These are phyloP conservation scores for Kwoniella europaea DNA, from an alignment of 768 basidiomycete genomes.

Conservation along the genomic window DNA sequence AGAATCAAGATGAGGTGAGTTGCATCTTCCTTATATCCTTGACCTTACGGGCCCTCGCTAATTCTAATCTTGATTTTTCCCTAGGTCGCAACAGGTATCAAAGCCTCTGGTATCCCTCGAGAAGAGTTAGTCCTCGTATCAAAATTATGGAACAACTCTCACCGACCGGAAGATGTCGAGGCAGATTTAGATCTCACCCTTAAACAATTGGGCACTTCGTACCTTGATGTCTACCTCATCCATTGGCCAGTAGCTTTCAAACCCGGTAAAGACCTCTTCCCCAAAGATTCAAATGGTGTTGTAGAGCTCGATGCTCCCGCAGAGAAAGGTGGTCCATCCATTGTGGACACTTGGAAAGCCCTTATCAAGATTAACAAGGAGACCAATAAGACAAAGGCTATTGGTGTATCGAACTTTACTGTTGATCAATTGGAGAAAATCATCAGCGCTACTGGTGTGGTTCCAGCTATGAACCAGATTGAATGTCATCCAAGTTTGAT, in stretches of 20 bases:
- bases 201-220: conserved; percentile 71
- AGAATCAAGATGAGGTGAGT: conserved; percentile 70
- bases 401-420: conserved; percentile 58
- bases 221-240: conserved; percentile 75
- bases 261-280: conserved; percentile 25
- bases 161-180: conserved; percentile 71
- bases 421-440: conserved; percentile 63
- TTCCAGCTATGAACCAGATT: conserved; percentile 79
- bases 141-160: conserved; percentile 78
- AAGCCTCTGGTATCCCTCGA: conserved; percentile 76
- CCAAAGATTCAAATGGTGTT: conserved; percentile 19
- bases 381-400: conserved; percentile 75
- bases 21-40: background rate
- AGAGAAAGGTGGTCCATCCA: conserved; percentile 21
- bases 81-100: conserved; percentile 58
- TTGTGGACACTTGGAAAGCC: conserved; percentile 59
- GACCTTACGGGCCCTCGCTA: conserved; percentile 3
- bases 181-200: conserved; percentile 79
- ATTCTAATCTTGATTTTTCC: background rate
- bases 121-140: conserved; percentile 68
- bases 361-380: conserved; percentile 71
- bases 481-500: conserved; percentile 72
- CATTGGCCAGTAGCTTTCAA: conserved; percentile 44
- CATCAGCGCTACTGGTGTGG: conserved; percentile 72
- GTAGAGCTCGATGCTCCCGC: conserved; percentile 28